Percentiles rank a stretch among this genome's conserved stretches.
Conservation (phyloP, 2,329 filamentous ascomycete species). For the Thermothelomyces thermophilus region DNA sequence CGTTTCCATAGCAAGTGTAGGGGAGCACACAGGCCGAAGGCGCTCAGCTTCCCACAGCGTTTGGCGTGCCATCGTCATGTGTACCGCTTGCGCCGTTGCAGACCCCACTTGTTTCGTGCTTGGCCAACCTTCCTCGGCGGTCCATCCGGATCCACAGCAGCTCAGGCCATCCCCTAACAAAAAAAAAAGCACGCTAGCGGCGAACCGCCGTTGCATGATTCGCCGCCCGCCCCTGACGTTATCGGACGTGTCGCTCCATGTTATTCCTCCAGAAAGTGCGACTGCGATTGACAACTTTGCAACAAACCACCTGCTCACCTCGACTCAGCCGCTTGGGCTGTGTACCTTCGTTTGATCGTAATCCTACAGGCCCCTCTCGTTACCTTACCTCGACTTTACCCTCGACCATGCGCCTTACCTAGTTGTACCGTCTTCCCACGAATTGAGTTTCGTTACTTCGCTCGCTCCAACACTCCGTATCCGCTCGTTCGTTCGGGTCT, state of each 20-base stretch:
- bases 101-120: conserved; percentile 2
- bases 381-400: conserved; percentile 13
- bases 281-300: conserved; percentile 5
- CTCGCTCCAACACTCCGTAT: neutral
- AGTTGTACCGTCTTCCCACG: conserved; percentile 13
- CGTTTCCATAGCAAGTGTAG: neutral
- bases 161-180: neutral
- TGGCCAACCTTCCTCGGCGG: conserved; percentile 2
- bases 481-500: neutral
- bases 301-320: conserved; percentile 12
- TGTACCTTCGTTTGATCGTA: conserved; percentile 22
- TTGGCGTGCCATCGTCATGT: neutral
- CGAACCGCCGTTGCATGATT: conserved; percentile 14
- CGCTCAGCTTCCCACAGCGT: too few relatives aligned
- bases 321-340: conserved; percentile 22
- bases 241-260: conserved; percentile 8
- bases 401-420: conserved; percentile 3
- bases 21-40: too few relatives aligned
- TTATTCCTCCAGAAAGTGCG: conserved; percentile 3
- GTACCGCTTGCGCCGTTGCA: neutral
- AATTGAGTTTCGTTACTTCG: neutral
- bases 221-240: conserved; percentile 18
- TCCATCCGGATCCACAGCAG: conserved; percentile 9
- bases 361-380: conserved; percentile 19
- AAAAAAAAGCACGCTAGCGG: conserved; percentile 16